These are phyloP conservation scores for Bipolaris zeicola DNA, from an alignment of 2,329 filamentous ascomycete species.

Conservation along the genomic window DNA sequence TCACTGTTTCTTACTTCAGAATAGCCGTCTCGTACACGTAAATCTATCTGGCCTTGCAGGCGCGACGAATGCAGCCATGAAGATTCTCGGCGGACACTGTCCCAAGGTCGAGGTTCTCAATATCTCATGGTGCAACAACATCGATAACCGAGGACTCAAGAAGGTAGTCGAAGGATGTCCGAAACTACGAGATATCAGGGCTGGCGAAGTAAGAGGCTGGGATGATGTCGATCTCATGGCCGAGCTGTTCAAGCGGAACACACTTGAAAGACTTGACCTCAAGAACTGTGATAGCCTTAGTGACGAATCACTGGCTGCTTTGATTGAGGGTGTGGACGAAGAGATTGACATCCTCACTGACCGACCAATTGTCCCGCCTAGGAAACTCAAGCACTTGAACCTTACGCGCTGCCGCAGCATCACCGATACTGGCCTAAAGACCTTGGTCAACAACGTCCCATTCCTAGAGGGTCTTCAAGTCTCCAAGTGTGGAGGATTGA, in stretches of 20 bases:
- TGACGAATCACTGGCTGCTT: constrained; percentile 72
- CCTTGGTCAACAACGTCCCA: constrained; percentile 75
- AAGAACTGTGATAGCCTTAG: constrained; percentile 79
- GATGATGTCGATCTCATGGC: constrained; percentile 73
- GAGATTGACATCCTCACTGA: constrained; percentile 82
- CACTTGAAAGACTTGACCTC: constrained; percentile 79
- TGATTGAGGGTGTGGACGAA: constrained; percentile 77
- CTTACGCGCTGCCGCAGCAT: constrained; percentile 77
- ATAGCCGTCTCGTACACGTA: constrained; percentile 77
- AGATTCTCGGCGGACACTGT: constrained; percentile 81
- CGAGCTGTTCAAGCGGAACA: constrained; percentile 79
- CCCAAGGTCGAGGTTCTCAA: constrained; percentile 83
- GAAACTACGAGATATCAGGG: constrained; percentile 77
- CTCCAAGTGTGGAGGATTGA: constrained; percentile 75
- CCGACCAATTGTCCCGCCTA: constrained; percentile 73
- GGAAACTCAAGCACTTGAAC: constrained; percentile 83
- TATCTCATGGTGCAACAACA: constrained; percentile 89
- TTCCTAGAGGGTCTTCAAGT: constrained; percentile 82
- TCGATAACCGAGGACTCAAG: constrained; percentile 77
- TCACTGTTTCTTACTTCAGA: constrained; percentile 78
- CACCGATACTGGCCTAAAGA: constrained; percentile 72
- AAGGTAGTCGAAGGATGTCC: constrained; percentile 74
- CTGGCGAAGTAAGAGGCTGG: constrained; percentile 81
- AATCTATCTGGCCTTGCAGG: constrained; percentile 83
- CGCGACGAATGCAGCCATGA: constrained; percentile 83